Evolutionary conservation across 2,329 filamentous ascomycete species (phyloP).

Genomic region (Fusarium marasasianum): DNA sequence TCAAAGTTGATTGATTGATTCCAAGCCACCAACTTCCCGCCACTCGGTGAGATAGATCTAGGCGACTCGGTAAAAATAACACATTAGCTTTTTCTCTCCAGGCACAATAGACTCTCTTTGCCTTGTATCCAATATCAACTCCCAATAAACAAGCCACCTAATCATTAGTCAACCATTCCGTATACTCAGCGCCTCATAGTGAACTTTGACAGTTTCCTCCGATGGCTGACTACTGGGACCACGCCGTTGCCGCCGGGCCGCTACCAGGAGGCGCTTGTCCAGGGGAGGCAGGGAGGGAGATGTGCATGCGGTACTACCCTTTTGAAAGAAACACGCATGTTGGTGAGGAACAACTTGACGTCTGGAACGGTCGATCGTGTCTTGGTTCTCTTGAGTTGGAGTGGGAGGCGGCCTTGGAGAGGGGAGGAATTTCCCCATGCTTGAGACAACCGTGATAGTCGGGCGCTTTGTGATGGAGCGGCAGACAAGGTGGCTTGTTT

Average conservation of each 20-base stretch:
- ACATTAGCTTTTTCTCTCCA: too few relatives aligned
- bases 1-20: neutral
- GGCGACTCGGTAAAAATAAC: too few relatives aligned
- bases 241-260: constrained; percentile 29
- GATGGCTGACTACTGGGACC: neutral
- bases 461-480: too few relatives aligned
- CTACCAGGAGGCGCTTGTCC: neutral
- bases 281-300: neutral
- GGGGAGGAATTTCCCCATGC: neutral
- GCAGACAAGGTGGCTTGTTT: neutral
- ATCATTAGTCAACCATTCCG: too few relatives aligned
- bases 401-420: neutral
- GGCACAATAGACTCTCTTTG: too few relatives aligned
- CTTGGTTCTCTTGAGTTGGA: neutral
- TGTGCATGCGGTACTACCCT: neutral
- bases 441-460: neutral
- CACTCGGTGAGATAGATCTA: too few relatives aligned
- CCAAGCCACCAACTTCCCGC: too few relatives aligned
- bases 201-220: neutral
- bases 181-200: neutral
- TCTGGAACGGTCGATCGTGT: neutral
- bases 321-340: neutral
- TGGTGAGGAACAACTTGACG: neutral
- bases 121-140: too few relatives aligned
- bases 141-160: too few relatives aligned